phyloP scores from a whole-genome alignment of 2,329 filamentous ascomycete species.

The Ophiocordyceps camponoti-rufipedis region DNA sequence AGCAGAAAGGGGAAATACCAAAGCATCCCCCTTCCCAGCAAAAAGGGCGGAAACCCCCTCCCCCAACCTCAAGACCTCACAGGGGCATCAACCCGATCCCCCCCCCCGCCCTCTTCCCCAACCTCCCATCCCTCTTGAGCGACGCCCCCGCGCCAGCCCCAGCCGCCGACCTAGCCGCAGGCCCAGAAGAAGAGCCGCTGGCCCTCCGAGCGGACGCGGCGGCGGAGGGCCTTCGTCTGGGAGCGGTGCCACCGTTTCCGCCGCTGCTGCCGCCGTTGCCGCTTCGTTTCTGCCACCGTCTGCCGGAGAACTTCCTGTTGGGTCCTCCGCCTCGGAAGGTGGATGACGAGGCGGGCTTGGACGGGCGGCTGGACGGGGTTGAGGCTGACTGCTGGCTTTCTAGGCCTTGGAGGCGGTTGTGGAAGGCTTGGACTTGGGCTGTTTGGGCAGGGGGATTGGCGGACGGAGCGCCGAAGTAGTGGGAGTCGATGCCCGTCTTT shows the following conservation, averaged over 20 bases:
- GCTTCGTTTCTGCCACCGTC: conserved; percentile 12
- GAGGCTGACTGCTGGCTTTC: conserved; percentile 7
- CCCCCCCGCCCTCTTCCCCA: conserved; percentile 15
- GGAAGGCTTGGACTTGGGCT: conserved; percentile 15
- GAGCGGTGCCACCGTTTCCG: conserved; percentile 3
- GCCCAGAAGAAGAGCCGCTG: conserved; percentile 10
- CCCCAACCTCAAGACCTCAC: conserved; percentile 10
- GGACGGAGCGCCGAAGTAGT: conserved; percentile 26
- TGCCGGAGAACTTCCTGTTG: conserved; percentile 11
- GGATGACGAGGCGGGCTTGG: conserved; percentile 3
- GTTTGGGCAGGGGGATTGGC: too few relatives aligned
- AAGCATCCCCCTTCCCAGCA: too few relatives aligned
- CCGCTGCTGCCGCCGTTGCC: conserved; percentile 9
- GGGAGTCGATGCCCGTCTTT: conserved; percentile 15
- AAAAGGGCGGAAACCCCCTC: background rate
- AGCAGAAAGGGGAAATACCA: too few relatives aligned
- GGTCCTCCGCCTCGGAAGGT: conserved; percentile 9
- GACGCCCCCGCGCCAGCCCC: conserved; percentile 1
- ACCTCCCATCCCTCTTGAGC: conserved; percentile 11
- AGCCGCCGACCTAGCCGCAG: conserved; percentile 4
- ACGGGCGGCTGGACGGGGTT: conserved; percentile 4
- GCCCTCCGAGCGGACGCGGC: conserved; percentile 8
- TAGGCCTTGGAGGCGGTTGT: conserved; percentile 13
- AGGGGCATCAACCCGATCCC: conserved; percentile 21
- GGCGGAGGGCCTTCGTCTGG: conserved; percentile 13